Evolutionary conservation across 345 rosid genomes (phyloP).

Genomic region (Gossypium ekmanianum): DNA sequence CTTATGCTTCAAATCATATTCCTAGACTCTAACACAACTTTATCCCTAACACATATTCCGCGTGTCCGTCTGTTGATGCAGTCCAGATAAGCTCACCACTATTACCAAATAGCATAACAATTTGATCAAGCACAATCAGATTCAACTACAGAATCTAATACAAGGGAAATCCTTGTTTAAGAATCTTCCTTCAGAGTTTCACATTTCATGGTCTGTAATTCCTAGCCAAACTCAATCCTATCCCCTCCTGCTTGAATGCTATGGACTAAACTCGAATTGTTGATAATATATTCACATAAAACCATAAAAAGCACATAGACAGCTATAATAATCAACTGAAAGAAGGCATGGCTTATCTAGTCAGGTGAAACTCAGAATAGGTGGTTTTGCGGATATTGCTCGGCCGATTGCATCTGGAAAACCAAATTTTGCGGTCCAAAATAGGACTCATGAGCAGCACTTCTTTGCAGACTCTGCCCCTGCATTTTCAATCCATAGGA

Average conservation of each 20-base stretch:
- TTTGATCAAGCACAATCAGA: conserved; percentile 1
- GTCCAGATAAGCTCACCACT: conserved; percentile 1
- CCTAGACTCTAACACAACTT: conserved; percentile 2
- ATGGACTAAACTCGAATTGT: conserved; percentile 24
- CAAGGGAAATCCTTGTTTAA: conserved; percentile 23
- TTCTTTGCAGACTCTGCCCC: conserved; percentile 33
- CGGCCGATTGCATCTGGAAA: conserved; percentile 45
- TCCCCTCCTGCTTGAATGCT: conserved; percentile 20
- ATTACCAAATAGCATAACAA: conserved; percentile 8
- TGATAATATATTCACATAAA: conserved; percentile 33
- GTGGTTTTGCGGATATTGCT: conserved; percentile 35
- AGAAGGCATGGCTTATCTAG: conserved; percentile 3
- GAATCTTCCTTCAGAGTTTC: conserved; percentile 26
- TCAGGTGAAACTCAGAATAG: conserved; percentile 6
- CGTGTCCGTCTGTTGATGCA: not conserved
- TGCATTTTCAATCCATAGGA: conserved; percentile 41
- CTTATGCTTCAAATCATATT: conserved; percentile 11
- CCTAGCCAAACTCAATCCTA: conserved; percentile 22
- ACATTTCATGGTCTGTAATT: conserved; percentile 21
- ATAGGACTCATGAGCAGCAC: conserved; percentile 28
- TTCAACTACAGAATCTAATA: conserved; percentile 17
- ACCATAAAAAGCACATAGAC: conserved; percentile 18
- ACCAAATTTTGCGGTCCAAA: conserved; percentile 36
- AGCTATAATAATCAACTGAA: conserved; percentile 27
- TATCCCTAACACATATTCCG: conserved; percentile 7